Conservation (phyloP, 345 rosid species). For the Eucalyptus pauciflora region DNA sequence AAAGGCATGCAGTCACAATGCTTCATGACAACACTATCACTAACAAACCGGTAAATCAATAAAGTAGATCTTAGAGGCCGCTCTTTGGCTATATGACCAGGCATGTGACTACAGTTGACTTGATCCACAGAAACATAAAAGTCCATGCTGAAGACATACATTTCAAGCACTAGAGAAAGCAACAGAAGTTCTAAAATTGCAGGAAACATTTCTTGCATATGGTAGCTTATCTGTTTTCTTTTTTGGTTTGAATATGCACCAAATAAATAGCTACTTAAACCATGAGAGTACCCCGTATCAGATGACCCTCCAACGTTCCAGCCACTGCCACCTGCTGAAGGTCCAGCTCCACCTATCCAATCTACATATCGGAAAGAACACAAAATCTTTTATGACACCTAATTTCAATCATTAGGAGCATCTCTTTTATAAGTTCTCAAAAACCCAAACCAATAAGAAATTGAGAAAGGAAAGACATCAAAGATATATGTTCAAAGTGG, state of each 20-base stretch:
- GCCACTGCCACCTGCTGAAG: slow-evolving; percentile 45
- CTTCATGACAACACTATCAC: neutral
- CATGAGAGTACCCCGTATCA: slow-evolving; percentile 36
- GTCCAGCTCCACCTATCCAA: slow-evolving; percentile 55
- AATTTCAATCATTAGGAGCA: neutral
- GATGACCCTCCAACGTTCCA: slow-evolving; percentile 54
- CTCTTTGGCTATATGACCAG: neutral
- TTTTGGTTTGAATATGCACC: neutral
- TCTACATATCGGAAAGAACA: slow-evolving; percentile 13
- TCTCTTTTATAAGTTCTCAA: neutral
- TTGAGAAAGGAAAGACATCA: neutral
- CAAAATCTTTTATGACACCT: neutral
- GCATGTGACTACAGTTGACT: neutral
- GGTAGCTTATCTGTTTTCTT: neutral
- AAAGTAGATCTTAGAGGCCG: neutral
- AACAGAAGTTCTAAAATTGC: neutral
- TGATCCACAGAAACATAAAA: neutral
- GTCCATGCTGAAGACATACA: neutral
- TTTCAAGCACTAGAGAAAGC: neutral
- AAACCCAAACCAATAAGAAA: neutral
- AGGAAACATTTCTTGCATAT: neutral
- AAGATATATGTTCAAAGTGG: neutral
- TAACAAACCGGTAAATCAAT: neutral
- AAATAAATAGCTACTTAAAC: neutral
- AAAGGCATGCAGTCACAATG: neutral